Percentiles rank a stretch among this genome's conserved stretches.
These are phyloP conservation scores for Alternaria sp. DNA, from an alignment of 2,329 filamentous ascomycete genomes.

Conservation along the genomic window DNA sequence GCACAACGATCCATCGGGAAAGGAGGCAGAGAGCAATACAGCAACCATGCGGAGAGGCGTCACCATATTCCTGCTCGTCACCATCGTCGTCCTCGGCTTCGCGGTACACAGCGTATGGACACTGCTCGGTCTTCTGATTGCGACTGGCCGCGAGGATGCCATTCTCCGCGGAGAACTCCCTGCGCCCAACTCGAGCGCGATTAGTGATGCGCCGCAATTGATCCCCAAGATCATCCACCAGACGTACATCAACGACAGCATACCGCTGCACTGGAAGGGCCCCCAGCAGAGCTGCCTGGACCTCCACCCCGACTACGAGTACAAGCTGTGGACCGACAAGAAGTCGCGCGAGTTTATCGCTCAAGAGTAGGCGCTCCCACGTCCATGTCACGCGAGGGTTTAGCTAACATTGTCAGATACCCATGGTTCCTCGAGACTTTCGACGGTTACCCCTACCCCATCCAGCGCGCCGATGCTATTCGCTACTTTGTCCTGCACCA, in stretches of 20 bases:
- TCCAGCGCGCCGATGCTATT: conserved; percentile 79
- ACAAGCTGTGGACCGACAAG: conserved; percentile 80
- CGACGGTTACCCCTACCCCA: conserved; percentile 74
- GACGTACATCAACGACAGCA: conserved; percentile 73
- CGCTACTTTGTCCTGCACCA: conserved; percentile 79
- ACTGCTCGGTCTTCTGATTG: conserved; percentile 71
- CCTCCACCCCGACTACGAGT: conserved; percentile 74
- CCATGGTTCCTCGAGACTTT: conserved; percentile 80
- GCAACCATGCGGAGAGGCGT: conserved; percentile 65
- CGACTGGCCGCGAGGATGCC: conserved; percentile 70
- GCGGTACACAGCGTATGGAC: conserved; percentile 73
- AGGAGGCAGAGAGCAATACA: conserved; percentile 25
- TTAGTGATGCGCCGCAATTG: conserved; percentile 63
- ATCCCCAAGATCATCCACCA: conserved; percentile 82
- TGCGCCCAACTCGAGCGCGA: conserved; percentile 66
- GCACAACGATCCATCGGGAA: conserved; percentile 16
- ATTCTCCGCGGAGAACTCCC: conserved; percentile 71
- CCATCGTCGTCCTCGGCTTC: conserved; percentile 67
- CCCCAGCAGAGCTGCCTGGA: conserved; percentile 71
- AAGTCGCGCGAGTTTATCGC: conserved; percentile 74
- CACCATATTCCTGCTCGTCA: conserved; percentile 69
- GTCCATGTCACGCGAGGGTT: neutral
- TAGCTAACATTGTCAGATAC: conserved; percentile 55
- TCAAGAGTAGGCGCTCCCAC: conserved; percentile 54
- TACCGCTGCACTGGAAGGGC: conserved; percentile 69